Conservation (phyloP, 805 yeast species). For the Myxozyma melibiosi region DNA sequence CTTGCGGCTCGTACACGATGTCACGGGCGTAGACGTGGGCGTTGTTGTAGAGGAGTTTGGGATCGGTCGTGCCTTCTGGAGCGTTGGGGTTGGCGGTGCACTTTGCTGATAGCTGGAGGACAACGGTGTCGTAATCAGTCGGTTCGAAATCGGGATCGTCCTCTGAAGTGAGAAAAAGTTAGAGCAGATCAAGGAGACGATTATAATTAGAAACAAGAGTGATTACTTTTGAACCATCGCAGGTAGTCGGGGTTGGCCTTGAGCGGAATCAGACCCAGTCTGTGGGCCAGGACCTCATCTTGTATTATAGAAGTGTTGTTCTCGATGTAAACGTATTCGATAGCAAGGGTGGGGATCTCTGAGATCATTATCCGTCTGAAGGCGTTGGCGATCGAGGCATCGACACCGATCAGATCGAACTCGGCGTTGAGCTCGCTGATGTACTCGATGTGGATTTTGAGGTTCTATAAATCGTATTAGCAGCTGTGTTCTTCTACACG, state of each 20-base stretch:
- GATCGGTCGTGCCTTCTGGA: slow-evolving; percentile 73
- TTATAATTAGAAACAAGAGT: not conserved
- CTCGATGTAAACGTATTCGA: slow-evolving; percentile 86
- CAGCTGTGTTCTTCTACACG: too few relatives aligned
- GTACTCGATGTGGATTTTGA: slow-evolving; percentile 64
- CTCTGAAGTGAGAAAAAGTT: slow-evolving; percentile 38
- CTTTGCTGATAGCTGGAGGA: slow-evolving; percentile 73
- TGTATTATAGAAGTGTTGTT: slow-evolving; percentile 96
- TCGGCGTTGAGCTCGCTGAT: slow-evolving; percentile 67
- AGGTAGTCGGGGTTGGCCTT: slow-evolving; percentile 87
- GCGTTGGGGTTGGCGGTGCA: slow-evolving; percentile 89
- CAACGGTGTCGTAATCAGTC: slow-evolving; percentile 88
- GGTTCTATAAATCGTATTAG: slow-evolving; percentile 39
- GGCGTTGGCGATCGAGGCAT: slow-evolving; percentile 93
- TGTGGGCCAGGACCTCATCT: slow-evolving; percentile 94
- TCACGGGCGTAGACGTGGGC: slow-evolving; percentile 88
- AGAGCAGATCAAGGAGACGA: not conserved
- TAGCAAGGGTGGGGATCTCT: slow-evolving; percentile 94
- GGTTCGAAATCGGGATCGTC: slow-evolving; percentile 44
- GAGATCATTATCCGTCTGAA: slow-evolving; percentile 96
- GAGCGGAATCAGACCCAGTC: slow-evolving; percentile 90
- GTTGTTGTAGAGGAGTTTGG: slow-evolving; percentile 79
- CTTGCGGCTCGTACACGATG: slow-evolving; percentile 88
- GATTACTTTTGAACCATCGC: slow-evolving; percentile 69
- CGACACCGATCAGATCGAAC: slow-evolving; percentile 83